These are phyloP conservation scores for Emergomyces pasteurianus DNA, from an alignment of 2,329 filamentous ascomycete species.

Conservation along the genomic window DNA sequence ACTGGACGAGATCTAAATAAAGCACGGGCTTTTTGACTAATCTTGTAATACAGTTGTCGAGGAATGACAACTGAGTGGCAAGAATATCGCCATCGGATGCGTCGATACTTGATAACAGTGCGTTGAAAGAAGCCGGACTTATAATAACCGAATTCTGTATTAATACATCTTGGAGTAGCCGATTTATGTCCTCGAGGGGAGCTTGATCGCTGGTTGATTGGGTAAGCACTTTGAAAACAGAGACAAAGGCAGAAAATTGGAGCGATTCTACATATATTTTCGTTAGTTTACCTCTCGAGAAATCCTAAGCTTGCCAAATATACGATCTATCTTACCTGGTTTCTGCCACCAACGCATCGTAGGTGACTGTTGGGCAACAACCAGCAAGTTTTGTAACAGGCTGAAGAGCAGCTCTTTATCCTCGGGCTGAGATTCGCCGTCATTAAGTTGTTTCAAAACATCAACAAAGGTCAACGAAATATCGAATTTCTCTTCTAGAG, in stretches of 20 bases:
- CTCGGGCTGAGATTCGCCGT: slow-evolving; percentile 31
- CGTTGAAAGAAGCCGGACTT: slow-evolving; percentile 23
- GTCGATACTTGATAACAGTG: slow-evolving; percentile 28
- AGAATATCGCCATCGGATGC: slow-evolving; percentile 21
- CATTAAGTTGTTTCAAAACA: slow-evolving; percentile 51
- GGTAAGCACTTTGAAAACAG: slow-evolving; percentile 28
- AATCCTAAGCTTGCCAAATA: slow-evolving; percentile 7
- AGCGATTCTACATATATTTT: slow-evolving; percentile 20
- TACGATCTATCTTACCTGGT: slow-evolving; percentile 31
- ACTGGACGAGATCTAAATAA: slow-evolving; percentile 48
- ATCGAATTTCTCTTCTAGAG: slow-evolving; percentile 76
- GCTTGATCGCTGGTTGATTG: slow-evolving; percentile 17
- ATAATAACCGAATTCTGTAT: slow-evolving; percentile 27
- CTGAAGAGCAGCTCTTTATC: slow-evolving; percentile 50
- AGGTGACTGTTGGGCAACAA: slow-evolving; percentile 67
- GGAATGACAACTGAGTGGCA: slow-evolving; percentile 49
- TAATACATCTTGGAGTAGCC: slow-evolving; percentile 24
- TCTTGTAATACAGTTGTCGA: slow-evolving; percentile 72
- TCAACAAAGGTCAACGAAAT: slow-evolving; percentile 65
- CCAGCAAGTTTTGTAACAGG: slow-evolving; percentile 69
- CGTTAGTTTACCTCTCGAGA: slow-evolving; percentile 3
- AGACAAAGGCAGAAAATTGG: slow-evolving; percentile 31
- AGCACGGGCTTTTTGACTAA: slow-evolving; percentile 70
- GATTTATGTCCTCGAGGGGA: slow-evolving; percentile 23
- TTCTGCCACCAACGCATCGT: slow-evolving; percentile 88